phyloP scores from a whole-genome alignment of 2,329 filamentous ascomycete species.

The Xylariaceae sp. region DNA sequence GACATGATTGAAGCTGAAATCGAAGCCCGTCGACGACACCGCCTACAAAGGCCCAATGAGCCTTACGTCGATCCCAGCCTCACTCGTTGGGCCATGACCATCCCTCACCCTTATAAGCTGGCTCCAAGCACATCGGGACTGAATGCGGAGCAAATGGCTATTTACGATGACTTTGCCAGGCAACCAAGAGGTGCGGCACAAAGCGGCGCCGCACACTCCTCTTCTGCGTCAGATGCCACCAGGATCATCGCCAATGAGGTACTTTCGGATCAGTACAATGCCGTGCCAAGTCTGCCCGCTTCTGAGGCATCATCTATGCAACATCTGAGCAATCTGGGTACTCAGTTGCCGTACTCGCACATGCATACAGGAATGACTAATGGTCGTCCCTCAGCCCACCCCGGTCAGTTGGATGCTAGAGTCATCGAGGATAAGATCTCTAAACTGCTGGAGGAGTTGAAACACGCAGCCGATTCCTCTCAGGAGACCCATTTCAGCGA shows the following conservation, averaged over 20 bases:
- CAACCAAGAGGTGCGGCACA: slow-evolving; percentile 64
- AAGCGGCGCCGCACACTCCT: slow-evolving; percentile 50
- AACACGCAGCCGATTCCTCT: slow-evolving; percentile 48
- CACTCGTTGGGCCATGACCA: slow-evolving; percentile 87
- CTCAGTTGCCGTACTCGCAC: slow-evolving; percentile 53
- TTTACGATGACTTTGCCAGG: slow-evolving; percentile 93
- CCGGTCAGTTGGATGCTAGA: slow-evolving; percentile 48
- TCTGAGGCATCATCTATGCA: slow-evolving; percentile 55
- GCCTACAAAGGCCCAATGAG: slow-evolving; percentile 69
- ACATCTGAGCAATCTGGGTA: slow-evolving; percentile 45
- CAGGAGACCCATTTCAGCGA: slow-evolving; percentile 56
- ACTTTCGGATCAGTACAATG: slow-evolving; percentile 56
- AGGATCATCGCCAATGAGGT: slow-evolving; percentile 59
- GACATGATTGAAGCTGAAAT: slow-evolving; percentile 81
- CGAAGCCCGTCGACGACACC: slow-evolving; percentile 70
- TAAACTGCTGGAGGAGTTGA: slow-evolving; percentile 54
- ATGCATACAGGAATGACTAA: slow-evolving; percentile 46
- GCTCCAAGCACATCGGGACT: slow-evolving; percentile 64
- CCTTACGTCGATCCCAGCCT: slow-evolving; percentile 77
- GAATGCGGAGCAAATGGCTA: slow-evolving; percentile 86
- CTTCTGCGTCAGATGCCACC: slow-evolving; percentile 56
- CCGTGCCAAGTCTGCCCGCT: slow-evolving; percentile 53
- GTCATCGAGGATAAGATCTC: slow-evolving; percentile 50
- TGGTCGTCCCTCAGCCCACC: slow-evolving; percentile 41
- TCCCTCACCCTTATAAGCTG: slow-evolving; percentile 89